phyloP scores from a whole-genome alignment of 164 flowering plant genomes.

The Aristolochia fimbriata region DNA sequence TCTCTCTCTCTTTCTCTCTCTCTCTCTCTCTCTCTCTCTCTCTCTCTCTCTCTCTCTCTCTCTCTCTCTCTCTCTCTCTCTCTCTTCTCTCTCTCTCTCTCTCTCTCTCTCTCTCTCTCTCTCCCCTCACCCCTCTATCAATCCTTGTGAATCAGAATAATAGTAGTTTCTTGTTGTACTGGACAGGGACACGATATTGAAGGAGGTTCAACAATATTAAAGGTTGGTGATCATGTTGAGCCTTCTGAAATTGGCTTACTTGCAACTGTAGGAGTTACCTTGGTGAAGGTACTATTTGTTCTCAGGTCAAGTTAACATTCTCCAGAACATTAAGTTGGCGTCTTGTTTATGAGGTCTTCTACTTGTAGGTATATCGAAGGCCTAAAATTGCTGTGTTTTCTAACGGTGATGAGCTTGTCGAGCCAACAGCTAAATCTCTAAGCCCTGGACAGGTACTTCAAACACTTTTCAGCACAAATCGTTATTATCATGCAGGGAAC shows the following conservation, averaged over 20 bases:
- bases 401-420: constrained; percentile 95
- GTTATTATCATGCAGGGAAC: constrained; percentile 1
- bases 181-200: constrained; percentile 81
- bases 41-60: too few species aligned
- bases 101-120: too few species aligned
- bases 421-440: constrained; percentile 48
- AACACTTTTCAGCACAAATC: not conserved
- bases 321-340: not conserved
- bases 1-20: too few species aligned
- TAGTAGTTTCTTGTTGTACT: constrained; percentile 1
- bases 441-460: constrained; percentile 77
- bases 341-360: not conserved
- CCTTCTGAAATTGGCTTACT: constrained; percentile 85
- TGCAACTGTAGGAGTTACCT: constrained; percentile 63
- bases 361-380: constrained; percentile 56
- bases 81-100: too few species aligned
- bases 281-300: constrained; percentile 59
- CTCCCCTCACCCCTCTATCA: not conserved
- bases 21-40: too few species aligned
- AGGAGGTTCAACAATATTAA: constrained; percentile 50
- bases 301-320: not conserved
- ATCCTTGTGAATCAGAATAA: not conserved
- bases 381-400: constrained; percentile 91
- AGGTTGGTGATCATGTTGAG: constrained; percentile 62
- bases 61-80: too few species aligned